Evolutionary conservation across 345 rosid species (phyloP).

Genomic region (Euphorbia tirucalli): DNA sequence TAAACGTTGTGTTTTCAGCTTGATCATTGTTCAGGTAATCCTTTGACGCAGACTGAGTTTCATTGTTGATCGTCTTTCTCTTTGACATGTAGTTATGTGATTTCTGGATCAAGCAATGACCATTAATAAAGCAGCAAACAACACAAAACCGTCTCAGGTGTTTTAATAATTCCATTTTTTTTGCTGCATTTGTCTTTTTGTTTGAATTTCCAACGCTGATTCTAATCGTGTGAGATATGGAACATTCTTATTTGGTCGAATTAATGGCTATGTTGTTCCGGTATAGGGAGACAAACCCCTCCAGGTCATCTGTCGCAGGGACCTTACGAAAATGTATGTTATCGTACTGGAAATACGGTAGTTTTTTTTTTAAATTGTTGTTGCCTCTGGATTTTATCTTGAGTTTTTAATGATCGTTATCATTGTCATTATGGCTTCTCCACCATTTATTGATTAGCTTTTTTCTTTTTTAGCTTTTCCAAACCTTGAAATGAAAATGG

Average conservation of each 20-base stretch:
- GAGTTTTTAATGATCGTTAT: not conserved
- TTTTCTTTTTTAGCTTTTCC: no score
- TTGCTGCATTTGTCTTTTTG: no score
- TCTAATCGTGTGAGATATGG: not conserved
- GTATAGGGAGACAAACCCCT: constrained; percentile 18
- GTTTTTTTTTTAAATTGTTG: not conserved
- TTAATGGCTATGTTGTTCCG: not conserved
- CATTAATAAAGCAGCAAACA: no score
- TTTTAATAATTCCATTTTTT: no score
- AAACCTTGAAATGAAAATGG: not conserved
- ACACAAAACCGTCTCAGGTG: no score
- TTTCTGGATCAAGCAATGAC: no score
- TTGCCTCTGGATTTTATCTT: not conserved
- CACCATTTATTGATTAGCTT: not conserved
- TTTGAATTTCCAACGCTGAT: not conserved
- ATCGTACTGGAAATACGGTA: no score
- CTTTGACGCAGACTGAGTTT: no score
- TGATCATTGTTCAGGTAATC: no score
- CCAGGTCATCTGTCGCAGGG: constrained; percentile 14
- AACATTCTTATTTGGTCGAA: not conserved
- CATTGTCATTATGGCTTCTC: not conserved
- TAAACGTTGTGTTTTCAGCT: no score
- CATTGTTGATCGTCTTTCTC: no score
- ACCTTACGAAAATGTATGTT: constrained; percentile 15
- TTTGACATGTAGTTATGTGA: no score